A percentile compares a stretch with the other conserved stretches of the same genome.
phyloP scores from a whole-genome alignment of 2,329 filamentous ascomycete species.

The Chaetomium globosum region DNA sequence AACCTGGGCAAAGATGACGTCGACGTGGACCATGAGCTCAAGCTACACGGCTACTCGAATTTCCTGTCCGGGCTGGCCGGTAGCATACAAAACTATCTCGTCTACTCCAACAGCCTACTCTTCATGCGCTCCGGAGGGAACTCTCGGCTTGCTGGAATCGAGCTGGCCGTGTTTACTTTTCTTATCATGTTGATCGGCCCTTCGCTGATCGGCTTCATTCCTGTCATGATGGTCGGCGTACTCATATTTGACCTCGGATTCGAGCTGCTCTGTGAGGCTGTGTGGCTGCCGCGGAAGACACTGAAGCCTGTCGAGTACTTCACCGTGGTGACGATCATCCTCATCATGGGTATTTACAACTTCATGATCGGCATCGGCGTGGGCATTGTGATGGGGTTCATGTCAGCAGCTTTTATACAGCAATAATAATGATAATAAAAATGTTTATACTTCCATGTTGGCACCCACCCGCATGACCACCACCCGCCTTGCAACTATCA shows the following conservation, averaged over 20 bases:
- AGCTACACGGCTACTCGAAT: conserved; percentile 91
- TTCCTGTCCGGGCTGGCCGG: conserved; percentile 82
- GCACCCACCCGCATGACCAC: no score
- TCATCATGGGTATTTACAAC: conserved; percentile 96
- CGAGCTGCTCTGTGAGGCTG: conserved; percentile 83
- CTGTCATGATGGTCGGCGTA: conserved; percentile 93
- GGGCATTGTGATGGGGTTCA: conserved; percentile 87
- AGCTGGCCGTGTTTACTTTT: conserved; percentile 79
- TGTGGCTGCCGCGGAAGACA: conserved; percentile 87
- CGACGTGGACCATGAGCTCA: conserved; percentile 86
- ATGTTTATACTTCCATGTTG: no score
- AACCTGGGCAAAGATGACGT: conserved; percentile 91
- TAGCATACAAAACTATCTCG: conserved; percentile 94
- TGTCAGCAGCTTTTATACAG: conserved; percentile 73
- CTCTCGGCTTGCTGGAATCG: conserved; percentile 79
- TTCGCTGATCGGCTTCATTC: conserved; percentile 87
- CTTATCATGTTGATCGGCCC: conserved; percentile 85
- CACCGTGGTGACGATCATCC: conserved; percentile 84
- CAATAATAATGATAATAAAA: no score
- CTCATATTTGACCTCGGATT: conserved; percentile 95
- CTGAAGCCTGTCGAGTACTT: conserved; percentile 84
- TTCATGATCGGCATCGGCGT: conserved; percentile 94
- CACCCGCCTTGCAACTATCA: no score
- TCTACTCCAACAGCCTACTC: conserved; percentile 96
- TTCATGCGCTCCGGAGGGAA: conserved; percentile 93